Evolutionary conservation across 805 yeast species (phyloP).

Genomic region (Spathaspora gorwiae): DNA sequence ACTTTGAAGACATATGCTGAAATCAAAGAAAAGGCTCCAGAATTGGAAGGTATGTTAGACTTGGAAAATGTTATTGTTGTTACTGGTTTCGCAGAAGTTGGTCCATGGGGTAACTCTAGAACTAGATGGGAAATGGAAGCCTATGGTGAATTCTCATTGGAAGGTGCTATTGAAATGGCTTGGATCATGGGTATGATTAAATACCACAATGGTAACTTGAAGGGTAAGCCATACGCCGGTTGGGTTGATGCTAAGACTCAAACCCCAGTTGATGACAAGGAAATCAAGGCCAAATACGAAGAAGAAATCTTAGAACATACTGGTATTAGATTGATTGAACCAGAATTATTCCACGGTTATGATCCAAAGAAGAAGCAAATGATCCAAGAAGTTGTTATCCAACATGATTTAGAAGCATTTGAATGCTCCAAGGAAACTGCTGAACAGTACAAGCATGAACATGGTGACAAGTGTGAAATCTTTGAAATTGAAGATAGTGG

Average conservation of each 20-base stretch:
- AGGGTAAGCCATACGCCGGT: slow-evolving; percentile 89
- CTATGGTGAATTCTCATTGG: slow-evolving; percentile 86
- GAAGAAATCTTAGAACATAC: slow-evolving; percentile 82
- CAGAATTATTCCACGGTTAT: slow-evolving; percentile 90
- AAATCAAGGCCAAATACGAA: slow-evolving; percentile 89
- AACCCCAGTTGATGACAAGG: slow-evolving; percentile 91
- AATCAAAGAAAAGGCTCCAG: slow-evolving; percentile 62
- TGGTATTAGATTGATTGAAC: slow-evolving; percentile 96
- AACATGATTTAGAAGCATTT: slow-evolving; percentile 94
- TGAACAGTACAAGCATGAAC: slow-evolving; percentile 87
- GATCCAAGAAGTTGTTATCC: slow-evolving; percentile 92
- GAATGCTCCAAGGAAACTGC: slow-evolving; percentile 95
- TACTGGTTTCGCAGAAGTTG: slow-evolving; percentile 97
- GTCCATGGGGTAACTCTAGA: slow-evolving; percentile 99
- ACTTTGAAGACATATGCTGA: slow-evolving; percentile 71
- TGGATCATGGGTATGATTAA: slow-evolving; percentile 99
- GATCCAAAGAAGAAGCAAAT: slow-evolving; percentile 91
- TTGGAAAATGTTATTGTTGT: slow-evolving; percentile 90
- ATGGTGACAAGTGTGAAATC: slow-evolving; percentile 89
- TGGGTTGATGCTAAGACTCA: slow-evolving; percentile 96
- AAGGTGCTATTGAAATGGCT: slow-evolving; percentile 98
- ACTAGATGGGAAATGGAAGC: slow-evolving; percentile 99
- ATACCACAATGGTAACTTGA: slow-evolving; percentile 86
- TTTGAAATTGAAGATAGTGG: slow-evolving; percentile 86
- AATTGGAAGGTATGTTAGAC: slow-evolving; percentile 86